Evolutionary conservation across 2,329 filamentous ascomycete species (phyloP), one percentile per base, ranked within the genome.

Genomic region (Clonostachys sp.): DNA sequence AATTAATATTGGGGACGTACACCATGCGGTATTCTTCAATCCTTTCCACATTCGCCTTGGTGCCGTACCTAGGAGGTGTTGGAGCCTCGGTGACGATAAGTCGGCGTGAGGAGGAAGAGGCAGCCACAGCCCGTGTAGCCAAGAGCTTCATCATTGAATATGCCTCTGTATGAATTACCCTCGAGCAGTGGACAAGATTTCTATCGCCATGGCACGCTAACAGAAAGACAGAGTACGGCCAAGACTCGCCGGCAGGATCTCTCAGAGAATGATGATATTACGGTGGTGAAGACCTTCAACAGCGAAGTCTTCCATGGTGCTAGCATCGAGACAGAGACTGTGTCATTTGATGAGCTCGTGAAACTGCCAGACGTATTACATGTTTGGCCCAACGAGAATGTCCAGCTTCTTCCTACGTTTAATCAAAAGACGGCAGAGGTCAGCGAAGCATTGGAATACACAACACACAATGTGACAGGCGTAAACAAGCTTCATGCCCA

Each of bases 401-500:
- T 39, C 7, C 14, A n/a, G 8, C 36, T 39, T n/a, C 36, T 18
- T n/a, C 36, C 36, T 7, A 18, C 17, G 4, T n/a, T n/a, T 8
- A 10, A n/a, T 18, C 36, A 39, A n/a, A n/a, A n/a, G 36, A 3
- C 14, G 7, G 36, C 36, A 3, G 36, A 39, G 14, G 36, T 8
- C 10, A 12, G 14, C 7, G 14, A n/a, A 7, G 36, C 36, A 7
- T 39, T n/a, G 14, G 17, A 54, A 5, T 61, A 59, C 39, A 52
- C 48, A 10, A 52, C 56, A 7, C 58, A 62, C 46, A 44, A 48
- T 16, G 44, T 48, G 30, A 61, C 58, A 3, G 56, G 57, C 14
- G 59, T 62, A 1, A 51, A 51, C 18, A 53, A 53, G 39, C 48
- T 60, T 2, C 59, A 62, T 20, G 50, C 47, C 14, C 44, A 51